A percentile compares a stretch with the other conserved stretches of the same genome.
Evolutionary conservation across 2,329 filamentous ascomycete species (phyloP).

Genomic region (Epichloe brachyelytri): DNA sequence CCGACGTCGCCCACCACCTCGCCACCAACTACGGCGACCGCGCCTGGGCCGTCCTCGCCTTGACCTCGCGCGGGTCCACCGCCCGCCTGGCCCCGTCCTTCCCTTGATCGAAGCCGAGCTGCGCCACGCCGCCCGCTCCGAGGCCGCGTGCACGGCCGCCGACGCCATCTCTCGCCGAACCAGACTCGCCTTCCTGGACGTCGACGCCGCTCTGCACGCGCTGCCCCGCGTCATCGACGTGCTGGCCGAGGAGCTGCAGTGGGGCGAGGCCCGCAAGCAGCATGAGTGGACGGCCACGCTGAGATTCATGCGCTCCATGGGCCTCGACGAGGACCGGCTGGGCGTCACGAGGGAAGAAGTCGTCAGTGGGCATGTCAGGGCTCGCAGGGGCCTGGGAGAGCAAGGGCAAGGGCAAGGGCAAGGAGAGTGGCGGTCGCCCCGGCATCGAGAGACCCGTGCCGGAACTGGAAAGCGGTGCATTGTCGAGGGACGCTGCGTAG

Average conservation of each 20-base stretch:
- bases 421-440: neutral
- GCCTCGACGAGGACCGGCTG: slow-evolving; percentile 20
- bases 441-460: neutral
- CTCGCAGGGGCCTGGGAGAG: neutral
- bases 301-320: slow-evolving; percentile 32
- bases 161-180: slow-evolving; percentile 61
- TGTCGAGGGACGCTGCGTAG: slow-evolving; percentile 2
- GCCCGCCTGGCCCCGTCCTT: slow-evolving; percentile 51
- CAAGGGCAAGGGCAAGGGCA: neutral
- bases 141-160: slow-evolving; percentile 59
- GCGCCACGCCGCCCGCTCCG: slow-evolving; percentile 56
- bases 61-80: slow-evolving; percentile 19
- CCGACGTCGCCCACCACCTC: slow-evolving; percentile 29
- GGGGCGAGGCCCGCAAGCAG: slow-evolving; percentile 46
- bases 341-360: slow-evolving; percentile 12
- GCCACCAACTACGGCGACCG: slow-evolving; percentile 36
- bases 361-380: neutral
- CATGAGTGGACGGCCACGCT: slow-evolving; percentile 40
- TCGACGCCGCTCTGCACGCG: slow-evolving; percentile 54
- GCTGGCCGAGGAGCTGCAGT: slow-evolving; percentile 57
- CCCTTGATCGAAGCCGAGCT: slow-evolving; percentile 63
- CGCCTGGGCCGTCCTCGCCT: slow-evolving; percentile 56
- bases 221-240: slow-evolving; percentile 59
- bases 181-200: slow-evolving; percentile 63
- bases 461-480: neutral